Percentiles rank a stretch among this genome's conserved stretches.
These are phyloP conservation scores for Lactarius trivialis DNA, from an alignment of 768 basidiomycete species.

Conservation along the genomic window DNA sequence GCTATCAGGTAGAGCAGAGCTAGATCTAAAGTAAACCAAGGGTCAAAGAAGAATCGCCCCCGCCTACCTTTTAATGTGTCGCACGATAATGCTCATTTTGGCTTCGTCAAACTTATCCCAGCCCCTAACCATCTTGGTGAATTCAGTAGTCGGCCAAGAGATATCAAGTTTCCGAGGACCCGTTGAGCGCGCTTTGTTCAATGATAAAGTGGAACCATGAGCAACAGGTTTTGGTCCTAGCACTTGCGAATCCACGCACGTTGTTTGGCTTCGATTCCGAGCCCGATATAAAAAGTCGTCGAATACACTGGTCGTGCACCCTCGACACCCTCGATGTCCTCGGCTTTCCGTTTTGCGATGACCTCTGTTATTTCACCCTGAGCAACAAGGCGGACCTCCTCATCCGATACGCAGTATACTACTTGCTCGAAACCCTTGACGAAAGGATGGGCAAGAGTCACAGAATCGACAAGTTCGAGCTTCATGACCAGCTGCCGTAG, in stretches of 20 bases:
- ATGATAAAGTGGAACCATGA: slow-evolving; percentile 6
- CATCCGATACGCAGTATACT: slow-evolving; percentile 74
- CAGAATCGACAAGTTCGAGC: slow-evolving; percentile 89
- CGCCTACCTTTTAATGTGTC: slow-evolving; percentile 81
- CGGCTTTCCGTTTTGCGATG: slow-evolving; percentile 64
- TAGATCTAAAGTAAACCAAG: slow-evolving; percentile 29
- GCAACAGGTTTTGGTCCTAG: slow-evolving; percentile 13
- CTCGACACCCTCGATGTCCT: slow-evolving; percentile 71
- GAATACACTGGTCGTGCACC: slow-evolving; percentile 78
- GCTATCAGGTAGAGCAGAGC: slow-evolving; percentile 71
- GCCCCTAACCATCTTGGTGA: slow-evolving; percentile 85
- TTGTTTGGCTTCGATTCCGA: slow-evolving; percentile 86
- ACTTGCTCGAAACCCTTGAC: slow-evolving; percentile 89
- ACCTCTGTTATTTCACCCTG: slow-evolving; percentile 79
- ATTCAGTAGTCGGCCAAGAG: slow-evolving; percentile 93
- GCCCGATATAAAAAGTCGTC: slow-evolving; percentile 96
- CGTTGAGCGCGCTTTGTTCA: slow-evolving; percentile 55
- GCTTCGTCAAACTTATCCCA: slow-evolving; percentile 94
- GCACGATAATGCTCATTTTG: slow-evolving; percentile 90
- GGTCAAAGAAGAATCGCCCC: not conserved
- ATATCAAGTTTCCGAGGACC: slow-evolving; percentile 89
- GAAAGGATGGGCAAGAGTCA: slow-evolving; percentile 91
- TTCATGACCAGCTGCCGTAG: slow-evolving; percentile 97
- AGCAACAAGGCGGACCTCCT: slow-evolving; percentile 82
- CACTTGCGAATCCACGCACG: slow-evolving; percentile 44